Conservation (phyloP, 2,329 filamentous ascomycete species). For the Balansia obtecta region DNA sequence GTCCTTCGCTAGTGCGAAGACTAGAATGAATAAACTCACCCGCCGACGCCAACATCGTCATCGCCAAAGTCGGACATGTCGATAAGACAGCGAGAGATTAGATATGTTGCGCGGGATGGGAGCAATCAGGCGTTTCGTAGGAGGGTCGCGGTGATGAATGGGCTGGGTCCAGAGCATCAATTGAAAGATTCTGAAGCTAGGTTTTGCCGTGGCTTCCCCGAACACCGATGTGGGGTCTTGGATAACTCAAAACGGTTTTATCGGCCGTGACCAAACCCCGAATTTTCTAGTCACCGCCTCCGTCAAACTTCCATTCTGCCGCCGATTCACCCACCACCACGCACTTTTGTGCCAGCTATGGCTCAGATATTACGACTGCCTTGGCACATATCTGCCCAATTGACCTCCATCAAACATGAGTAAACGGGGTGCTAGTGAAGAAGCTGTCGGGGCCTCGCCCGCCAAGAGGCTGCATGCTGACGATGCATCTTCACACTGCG, state of each 20-base stretch:
- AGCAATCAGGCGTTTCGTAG: background rate
- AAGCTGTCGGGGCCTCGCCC: slow-evolving; percentile 13
- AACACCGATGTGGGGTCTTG: background rate
- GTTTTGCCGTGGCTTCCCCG: slow-evolving; percentile 22
- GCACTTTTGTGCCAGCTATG: too few species aligned
- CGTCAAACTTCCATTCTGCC: slow-evolving; percentile 22
- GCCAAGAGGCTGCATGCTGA: slow-evolving; percentile 15
- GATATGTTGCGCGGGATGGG: background rate
- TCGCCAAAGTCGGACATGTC: slow-evolving; percentile 66
- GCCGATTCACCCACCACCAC: background rate
- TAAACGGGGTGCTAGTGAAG: slow-evolving; percentile 19
- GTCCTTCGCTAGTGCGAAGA: background rate
- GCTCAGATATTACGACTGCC: too few species aligned
- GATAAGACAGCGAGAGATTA: background rate
- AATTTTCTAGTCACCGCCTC: slow-evolving; percentile 19
- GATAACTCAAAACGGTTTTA: too few species aligned
- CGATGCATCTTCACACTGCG: slow-evolving; percentile 13
- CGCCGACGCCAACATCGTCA: slow-evolving; percentile 46
- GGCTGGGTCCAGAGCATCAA: slow-evolving; percentile 3
- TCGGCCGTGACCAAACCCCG: slow-evolving; percentile 18
- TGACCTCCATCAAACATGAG: slow-evolving; percentile 14
- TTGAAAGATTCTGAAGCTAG: slow-evolving; percentile 9
- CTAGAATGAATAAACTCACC: slow-evolving; percentile 29
- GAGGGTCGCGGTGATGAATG: background rate
- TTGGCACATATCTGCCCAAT: background rate